Percentiles rank a stretch among this genome's conserved stretches.
phyloP scores from a whole-genome alignment of 345 rosid genomes.

The Acer negundo region DNA sequence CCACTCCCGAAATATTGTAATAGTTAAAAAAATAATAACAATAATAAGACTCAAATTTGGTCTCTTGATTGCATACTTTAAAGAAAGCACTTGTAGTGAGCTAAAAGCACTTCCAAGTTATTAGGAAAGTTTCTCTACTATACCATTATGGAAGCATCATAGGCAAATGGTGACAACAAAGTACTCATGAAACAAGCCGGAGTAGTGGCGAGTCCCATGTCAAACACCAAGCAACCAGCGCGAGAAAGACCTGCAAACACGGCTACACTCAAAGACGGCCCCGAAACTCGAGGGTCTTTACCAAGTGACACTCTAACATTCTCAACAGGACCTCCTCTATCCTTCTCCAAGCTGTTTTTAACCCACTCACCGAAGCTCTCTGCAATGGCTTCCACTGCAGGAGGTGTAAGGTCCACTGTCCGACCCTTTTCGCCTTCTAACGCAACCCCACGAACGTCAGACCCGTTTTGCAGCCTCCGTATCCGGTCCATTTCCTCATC shows the following conservation, averaged over 20 bases:
- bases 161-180: constrained; percentile 63
- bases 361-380: constrained; percentile 98
- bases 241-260: constrained; percentile 79
- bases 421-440: constrained; percentile 84
- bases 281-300: constrained; percentile 79
- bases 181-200: constrained; percentile 99
- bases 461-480: constrained; percentile 83
- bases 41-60: too few relatives aligned
- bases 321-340: constrained; percentile 26
- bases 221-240: constrained; percentile 75
- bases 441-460: constrained; percentile 94
- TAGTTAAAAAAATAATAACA: too few relatives aligned
- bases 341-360: constrained; percentile 38
- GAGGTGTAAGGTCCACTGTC: constrained; percentile 66
- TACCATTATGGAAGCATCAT: constrained; percentile 92
- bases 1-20: too few relatives aligned
- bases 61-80: too few relatives aligned
- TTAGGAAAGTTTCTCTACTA: background rate
- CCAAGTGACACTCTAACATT: constrained; percentile 72
- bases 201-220: constrained; percentile 92
- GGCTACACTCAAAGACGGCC: constrained; percentile 62
- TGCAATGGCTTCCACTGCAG: constrained; percentile 86
- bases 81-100: background rate
- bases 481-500: constrained; percentile 83
- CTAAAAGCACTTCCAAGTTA: background rate